Evolutionary conservation across 2,329 filamentous ascomycete genomes (phyloP), one percentile per base, ranked within the genome.

Genomic region (Calonectria honghensis): DNA sequence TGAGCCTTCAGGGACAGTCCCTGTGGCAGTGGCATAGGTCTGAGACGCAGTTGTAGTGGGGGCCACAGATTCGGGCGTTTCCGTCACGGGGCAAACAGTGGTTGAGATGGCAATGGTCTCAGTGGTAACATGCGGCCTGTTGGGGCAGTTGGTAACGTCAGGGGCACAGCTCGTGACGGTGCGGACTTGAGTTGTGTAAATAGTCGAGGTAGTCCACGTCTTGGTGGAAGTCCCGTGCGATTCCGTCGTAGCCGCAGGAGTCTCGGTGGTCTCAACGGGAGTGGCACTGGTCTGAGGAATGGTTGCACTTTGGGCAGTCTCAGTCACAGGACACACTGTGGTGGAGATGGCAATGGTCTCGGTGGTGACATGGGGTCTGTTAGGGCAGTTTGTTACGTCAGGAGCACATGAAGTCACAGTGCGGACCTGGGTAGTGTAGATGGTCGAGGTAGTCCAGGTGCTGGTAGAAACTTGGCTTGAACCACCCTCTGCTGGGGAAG

Each of bases 261-360:
- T 24, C 20, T 24, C 4, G 6, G 10, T n/a, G n/a, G 45, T 48
- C 10, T 24, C 45, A 48, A 24, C 13, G 10, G 57, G 27, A 24
- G 41, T 41, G 14, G 57, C 27, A 16, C 57, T 63, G 16, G 24
- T 39, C 14, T 29, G 57, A 27, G 35, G 35, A 1, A 16, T 16
- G 24, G 57, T 39, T 16, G 57, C 39, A 39, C n/a, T 61, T 20
- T 61, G n/a, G 57, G 14, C 37, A 24, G 39, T 24, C 57, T 63
- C 6, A 2, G 57, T 63, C 11, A 69, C 54, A 4, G 67, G 67
- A 31, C 67, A 69, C 9, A 69, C 67, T 6, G 86, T 87, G 45
- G 85, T 87, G 48, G 82, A 85, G 54, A 81, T 59, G 14, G 81
- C 74, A 24, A 81, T 78, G 31, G 82, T 81, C 70, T 79, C 75